Evolutionary conservation across 2,329 filamentous ascomycete species (phyloP), one percentile per base, ranked within the genome.

Genomic region (Aspergillus tanneri): DNA sequence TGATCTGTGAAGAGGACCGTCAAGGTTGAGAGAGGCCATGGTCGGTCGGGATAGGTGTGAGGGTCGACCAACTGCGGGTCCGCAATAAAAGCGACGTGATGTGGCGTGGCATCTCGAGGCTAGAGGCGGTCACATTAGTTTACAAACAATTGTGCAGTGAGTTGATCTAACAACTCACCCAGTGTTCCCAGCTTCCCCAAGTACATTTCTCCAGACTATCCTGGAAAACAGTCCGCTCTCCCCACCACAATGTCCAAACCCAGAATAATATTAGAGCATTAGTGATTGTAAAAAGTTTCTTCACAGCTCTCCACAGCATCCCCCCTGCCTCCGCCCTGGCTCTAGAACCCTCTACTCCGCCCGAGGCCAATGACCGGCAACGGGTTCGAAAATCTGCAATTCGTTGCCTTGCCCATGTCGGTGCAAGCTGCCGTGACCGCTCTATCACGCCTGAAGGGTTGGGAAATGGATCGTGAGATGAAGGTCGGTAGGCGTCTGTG

Each of bases 1-100:
- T 90, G 87, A 70, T 99, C 93, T 47, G 91, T 95, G 59, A 96
- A 85, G 49, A 75, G 74, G 50, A 86, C 77, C 1, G 86, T 87
- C 50, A 86, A 66, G 6, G 76, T 77, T 6, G 82, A 84, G n/a
- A 88, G 71, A 9, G 83, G 84, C 85, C 85, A 87, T 30, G 83
- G 84, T 36, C 91, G 84, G 58, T 87, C 90, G 2, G 90, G 89
- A 63, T 96, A 96, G n/a, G 90, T 95, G 69, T 96, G 89, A 46
- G 90, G 88, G 69, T 96, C 91, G 63, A 93, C 90, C 49, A 96
- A 80, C 68, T 96, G 91, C 35, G 91, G 91, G 64, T 96, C 91
- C 52, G 91, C 90, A 57, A 96, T 78, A 65, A 96, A 85, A 59
- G 89, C 78, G 58, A 95, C 79, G 65, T 85, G 88, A 68, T 97